Percentiles rank a stretch among this genome's conserved stretches.
phyloP scores from a whole-genome alignment of 495 filamentous ascomycete species.

The Niebla homalea region DNA sequence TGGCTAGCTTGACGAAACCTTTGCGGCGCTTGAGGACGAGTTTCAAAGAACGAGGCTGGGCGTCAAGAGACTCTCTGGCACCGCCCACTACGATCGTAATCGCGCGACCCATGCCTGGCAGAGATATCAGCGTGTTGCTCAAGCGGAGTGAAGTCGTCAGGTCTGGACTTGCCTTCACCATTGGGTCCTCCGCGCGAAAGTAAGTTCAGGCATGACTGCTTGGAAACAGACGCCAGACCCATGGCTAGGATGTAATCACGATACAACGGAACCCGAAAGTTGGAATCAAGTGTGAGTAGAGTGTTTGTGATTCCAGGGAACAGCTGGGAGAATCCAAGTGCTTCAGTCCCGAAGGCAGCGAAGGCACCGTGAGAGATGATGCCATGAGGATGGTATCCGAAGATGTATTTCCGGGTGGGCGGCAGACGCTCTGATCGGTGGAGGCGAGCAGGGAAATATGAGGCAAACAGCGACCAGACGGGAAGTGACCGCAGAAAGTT shows the following conservation, averaged over 20 bases:
- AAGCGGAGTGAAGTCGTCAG: neutral
- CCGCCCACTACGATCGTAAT: slow-evolving; percentile 95
- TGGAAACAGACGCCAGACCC: slow-evolving; percentile 78
- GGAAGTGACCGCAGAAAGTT: slow-evolving; percentile 57
- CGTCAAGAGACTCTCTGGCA: slow-evolving; percentile 80
- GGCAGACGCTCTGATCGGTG: slow-evolving; percentile 68
- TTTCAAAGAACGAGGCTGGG: slow-evolving; percentile 57
- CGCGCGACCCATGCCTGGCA: slow-evolving; percentile 69
- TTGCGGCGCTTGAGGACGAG: slow-evolving; percentile 73
- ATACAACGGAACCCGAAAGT: slow-evolving; percentile 90
- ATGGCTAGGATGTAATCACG: slow-evolving; percentile 79
- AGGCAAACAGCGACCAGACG: slow-evolving; percentile 79
- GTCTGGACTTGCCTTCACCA: slow-evolving; percentile 36
- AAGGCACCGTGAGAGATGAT: slow-evolving; percentile 95
- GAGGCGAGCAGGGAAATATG: slow-evolving; percentile 79
- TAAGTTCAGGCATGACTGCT: slow-evolving; percentile 79
- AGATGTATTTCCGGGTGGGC: slow-evolving; percentile 85
- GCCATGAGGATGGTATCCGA: slow-evolving; percentile 94
- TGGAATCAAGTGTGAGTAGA: slow-evolving; percentile 75
- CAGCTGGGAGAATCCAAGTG: slow-evolving; percentile 71
- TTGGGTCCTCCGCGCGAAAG: slow-evolving; percentile 64
- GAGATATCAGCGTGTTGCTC: neutral
- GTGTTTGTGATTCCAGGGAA: slow-evolving; percentile 95
- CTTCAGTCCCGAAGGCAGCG: slow-evolving; percentile 83
- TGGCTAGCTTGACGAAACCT: slow-evolving; percentile 86